Evolutionary conservation across 148 eudicot genomes (phyloP), one percentile per base, ranked within the genome.

Genomic region (Limonium bicolor): DNA sequence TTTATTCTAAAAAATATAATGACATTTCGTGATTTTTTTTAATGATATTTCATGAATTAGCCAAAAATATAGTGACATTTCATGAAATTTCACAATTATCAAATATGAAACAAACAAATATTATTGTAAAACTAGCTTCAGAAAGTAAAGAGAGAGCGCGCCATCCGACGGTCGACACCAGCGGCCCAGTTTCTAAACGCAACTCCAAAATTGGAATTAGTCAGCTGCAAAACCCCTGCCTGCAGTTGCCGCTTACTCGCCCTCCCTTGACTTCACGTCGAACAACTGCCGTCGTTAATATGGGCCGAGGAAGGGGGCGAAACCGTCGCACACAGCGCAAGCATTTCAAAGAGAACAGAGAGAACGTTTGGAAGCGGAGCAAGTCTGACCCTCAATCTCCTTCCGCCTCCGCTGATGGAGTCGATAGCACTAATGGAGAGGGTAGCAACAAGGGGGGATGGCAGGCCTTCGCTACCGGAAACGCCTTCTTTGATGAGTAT

Each of bases 251-350:
- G 8, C 25, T 2, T 41, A 4, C 41, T 32, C 23, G 11, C 9
- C 19, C 5, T 12, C 20, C 20, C 13, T 4, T 27, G 27, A 8
- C 2, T 33, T 6, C 53, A 27, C 41, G 22, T 32, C 22, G 11
- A 22, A 12, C 54, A 35, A n/a, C 27, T 42, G 41, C 46, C 39
- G 50, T 43, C 57, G 47, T n/a, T n/a, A n/a, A 57, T 29, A 71
- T 68, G 85, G 86, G 96, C 50, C 80, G 96, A 62, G 82, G 96
- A 2, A 60, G 83, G 66, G 95, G 95, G 18, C 71, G 84, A 57
- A 67, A 76, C 51, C 61, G 78, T 51, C 76, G 96, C 15, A 86
- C 96, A 7, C 96, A 82, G 68, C 50, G 96, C 45, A 86, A 82
- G 46, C 96, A 86, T 44, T 86, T 86, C 60, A 70, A 73, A 48